A percentile compares a stretch with the other conserved stretches of the same genome.
These are phyloP conservation scores for Colletotrichum orbiculare DNA, from an alignment of 2,329 filamentous ascomycete species.

Conservation along the genomic window DNA sequence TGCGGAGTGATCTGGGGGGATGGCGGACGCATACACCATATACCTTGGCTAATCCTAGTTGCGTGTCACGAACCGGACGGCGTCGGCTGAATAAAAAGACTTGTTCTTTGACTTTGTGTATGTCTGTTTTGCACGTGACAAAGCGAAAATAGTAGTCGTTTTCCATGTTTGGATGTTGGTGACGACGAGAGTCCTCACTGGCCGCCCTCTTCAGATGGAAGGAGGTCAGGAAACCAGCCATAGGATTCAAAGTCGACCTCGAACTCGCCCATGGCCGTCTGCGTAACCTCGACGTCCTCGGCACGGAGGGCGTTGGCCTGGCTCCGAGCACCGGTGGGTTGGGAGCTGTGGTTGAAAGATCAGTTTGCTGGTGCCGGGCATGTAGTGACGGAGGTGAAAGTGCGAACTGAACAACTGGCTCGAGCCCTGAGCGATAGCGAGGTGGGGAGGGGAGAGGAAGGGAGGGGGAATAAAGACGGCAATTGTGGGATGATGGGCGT, in stretches of 20 bases:
- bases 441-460: not conserved
- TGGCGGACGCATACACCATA: conserved; percentile 8
- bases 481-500: not conserved
- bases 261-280: conserved; percentile 61
- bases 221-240: conserved; percentile 65
- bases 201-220: conserved; percentile 58
- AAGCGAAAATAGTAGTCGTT: not conserved
- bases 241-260: conserved; percentile 61
- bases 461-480: not conserved
- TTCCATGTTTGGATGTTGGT: not conserved
- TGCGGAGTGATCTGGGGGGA: conserved; percentile 2
- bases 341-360: conserved; percentile 51
- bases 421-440: not conserved
- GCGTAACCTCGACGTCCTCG: conserved; percentile 64
- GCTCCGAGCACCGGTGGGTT: conserved; percentile 58
- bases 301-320: conserved; percentile 62
- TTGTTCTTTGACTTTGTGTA: not conserved
- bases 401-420: no score
- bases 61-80: conserved; percentile 11
- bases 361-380: not conserved
- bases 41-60: conserved; percentile 33
- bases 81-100: conserved; percentile 27
- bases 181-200: not conserved
- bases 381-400: not conserved
- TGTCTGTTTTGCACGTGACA: not conserved